These are phyloP conservation scores for Petunia secreta DNA, from an alignment of 257 asterid species.

Conservation along the genomic window DNA sequence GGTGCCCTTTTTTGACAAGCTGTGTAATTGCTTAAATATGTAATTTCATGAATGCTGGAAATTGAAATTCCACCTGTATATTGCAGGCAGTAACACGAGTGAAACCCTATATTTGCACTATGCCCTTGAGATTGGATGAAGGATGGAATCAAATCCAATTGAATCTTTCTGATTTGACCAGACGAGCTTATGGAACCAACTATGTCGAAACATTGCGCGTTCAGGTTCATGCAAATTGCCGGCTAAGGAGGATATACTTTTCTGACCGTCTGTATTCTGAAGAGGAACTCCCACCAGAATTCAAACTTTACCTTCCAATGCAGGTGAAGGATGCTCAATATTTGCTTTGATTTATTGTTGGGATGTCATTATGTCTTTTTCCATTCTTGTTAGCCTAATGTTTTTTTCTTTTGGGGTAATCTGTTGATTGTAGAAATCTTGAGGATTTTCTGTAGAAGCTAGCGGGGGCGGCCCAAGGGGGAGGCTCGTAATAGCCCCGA, in stretches of 20 bases:
- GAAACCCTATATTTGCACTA: conserved; percentile 91
- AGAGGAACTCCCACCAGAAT: conserved; percentile 98
- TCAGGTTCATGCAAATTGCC: conserved; percentile 93
- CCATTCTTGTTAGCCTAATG: not conserved
- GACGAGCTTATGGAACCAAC: conserved; percentile 96
- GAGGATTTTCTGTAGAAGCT: conserved; percentile 5
- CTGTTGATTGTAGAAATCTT: conserved; percentile 24
- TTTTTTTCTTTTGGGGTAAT: not conserved
- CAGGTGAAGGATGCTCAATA: conserved; percentile 51
- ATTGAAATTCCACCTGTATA: conserved; percentile 21
- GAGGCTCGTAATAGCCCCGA: no score
- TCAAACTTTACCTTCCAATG: conserved; percentile 93
- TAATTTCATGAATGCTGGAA: not conserved
- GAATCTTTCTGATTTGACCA: conserved; percentile 82
- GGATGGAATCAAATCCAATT: conserved; percentile 97
- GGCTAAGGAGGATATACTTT: conserved; percentile 88
- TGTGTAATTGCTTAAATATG: not conserved
- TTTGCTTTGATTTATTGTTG: conserved; percentile 13
- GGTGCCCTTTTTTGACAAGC: not conserved
- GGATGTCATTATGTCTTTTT: not conserved
- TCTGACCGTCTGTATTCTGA: conserved; percentile 94
- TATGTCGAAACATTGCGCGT: conserved; percentile 90
- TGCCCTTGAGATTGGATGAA: conserved; percentile 94
- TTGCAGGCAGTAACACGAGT: conserved; percentile 86
- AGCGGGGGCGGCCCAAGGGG: not conserved